Conservation (phyloP, 352 stramenopile species). For the Peronospora farinosa region DNA sequence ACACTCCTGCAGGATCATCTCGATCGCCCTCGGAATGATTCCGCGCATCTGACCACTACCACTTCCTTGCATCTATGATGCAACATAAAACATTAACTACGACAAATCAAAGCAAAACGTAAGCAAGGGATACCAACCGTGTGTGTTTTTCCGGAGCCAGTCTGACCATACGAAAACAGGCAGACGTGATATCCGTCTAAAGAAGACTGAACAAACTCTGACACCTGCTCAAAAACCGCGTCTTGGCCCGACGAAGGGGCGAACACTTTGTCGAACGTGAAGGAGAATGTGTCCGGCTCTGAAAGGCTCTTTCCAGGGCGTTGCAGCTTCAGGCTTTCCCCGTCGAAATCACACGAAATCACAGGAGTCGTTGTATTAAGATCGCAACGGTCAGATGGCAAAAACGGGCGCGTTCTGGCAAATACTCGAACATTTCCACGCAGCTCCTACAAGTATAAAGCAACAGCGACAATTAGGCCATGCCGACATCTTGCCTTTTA, state of each 20-base stretch:
- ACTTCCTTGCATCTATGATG: conserved; percentile 93
- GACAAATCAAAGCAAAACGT: conserved; percentile 1
- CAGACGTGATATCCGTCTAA: conserved; percentile 97
- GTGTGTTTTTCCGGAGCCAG: conserved; percentile 90
- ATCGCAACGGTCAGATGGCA: conserved; percentile 71
- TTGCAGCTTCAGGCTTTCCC: conserved; percentile 56
- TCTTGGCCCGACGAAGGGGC: conserved; percentile 89
- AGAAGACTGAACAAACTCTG: conserved; percentile 95
- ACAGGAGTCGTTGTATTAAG: conserved; percentile 35
- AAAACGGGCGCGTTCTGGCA: conserved; percentile 88
- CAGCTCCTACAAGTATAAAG: conserved; percentile 84
- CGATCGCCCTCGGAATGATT: conserved; percentile 96
- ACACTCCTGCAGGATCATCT: conserved; percentile 90
- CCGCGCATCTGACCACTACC: conserved; percentile 92
- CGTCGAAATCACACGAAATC: conserved; percentile 67
- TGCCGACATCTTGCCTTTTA: neutral
- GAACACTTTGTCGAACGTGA: conserved; percentile 97
- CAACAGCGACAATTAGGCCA: conserved; percentile 3
- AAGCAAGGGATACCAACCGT: conserved; percentile 45
- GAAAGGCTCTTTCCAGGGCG: conserved; percentile 38
- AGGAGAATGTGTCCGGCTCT: conserved; percentile 63
- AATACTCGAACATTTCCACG: conserved; percentile 98
- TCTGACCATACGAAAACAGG: conserved; percentile 94
- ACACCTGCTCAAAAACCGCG: conserved; percentile 94
- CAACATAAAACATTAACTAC: conserved; percentile 1